Evolutionary conservation across 2,329 filamentous ascomycete species (phyloP).

Genomic region (Trichoderma pleuroti): DNA sequence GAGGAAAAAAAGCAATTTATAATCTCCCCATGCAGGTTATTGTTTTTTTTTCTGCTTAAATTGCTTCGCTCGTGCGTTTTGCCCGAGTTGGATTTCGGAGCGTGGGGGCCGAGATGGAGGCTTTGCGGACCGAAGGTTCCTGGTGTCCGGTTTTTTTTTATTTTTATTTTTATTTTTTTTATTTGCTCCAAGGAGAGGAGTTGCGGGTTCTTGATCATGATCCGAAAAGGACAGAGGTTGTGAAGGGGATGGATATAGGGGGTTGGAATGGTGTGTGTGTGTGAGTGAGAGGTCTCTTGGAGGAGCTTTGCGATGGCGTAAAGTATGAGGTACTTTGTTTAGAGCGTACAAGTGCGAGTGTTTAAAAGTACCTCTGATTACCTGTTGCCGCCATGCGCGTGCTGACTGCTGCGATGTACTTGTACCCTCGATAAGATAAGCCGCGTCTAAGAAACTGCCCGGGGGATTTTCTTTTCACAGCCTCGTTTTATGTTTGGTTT

Average conservation of each 20-base stretch:
- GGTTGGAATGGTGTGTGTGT: background rate
- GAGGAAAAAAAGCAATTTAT: background rate
- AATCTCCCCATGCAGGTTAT: background rate
- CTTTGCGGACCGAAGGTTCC: background rate
- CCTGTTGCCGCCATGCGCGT: background rate
- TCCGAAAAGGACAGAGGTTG: background rate
- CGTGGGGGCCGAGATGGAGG: slow-evolving; percentile 4
- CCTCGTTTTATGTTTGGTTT: background rate
- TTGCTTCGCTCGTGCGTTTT: background rate
- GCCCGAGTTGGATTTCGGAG: background rate
- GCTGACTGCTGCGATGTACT: background rate
- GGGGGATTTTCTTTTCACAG: background rate
- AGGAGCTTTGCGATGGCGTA: background rate
- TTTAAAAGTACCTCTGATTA: background rate
- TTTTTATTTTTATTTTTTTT: background rate
- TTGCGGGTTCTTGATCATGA: background rate
- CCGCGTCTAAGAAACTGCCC: background rate
- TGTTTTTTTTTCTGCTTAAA: background rate
- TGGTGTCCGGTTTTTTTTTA: background rate
- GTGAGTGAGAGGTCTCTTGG: background rate
- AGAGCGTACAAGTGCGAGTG: background rate
- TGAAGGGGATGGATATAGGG: background rate
- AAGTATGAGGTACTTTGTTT: background rate
- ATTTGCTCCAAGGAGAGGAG: background rate
- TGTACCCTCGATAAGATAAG: slow-evolving; percentile 6